Evolutionary conservation across 1,139 yeast species (phyloP).

Genomic region (Scheffersomyces illinoinensis): DNA sequence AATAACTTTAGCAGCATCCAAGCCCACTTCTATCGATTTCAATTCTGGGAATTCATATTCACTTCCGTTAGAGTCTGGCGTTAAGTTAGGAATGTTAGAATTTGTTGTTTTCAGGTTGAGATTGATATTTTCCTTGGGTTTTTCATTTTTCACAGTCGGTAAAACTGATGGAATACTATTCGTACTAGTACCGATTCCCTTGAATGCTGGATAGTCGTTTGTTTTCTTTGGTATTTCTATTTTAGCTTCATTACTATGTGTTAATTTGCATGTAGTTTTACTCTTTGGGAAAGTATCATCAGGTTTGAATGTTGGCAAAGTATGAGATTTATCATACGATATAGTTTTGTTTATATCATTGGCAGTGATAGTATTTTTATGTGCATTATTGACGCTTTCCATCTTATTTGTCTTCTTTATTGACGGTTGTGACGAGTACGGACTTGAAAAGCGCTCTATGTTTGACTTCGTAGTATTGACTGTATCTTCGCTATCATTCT

Average conservation of each 20-base stretch:
- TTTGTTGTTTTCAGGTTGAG: not conserved
- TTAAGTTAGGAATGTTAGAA: not conserved
- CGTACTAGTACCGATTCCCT: not conserved
- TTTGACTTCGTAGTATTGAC: slow-evolving; percentile 13
- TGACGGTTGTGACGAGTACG: slow-evolving; percentile 41
- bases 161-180: not conserved
- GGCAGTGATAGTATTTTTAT: slow-evolving; percentile 24
- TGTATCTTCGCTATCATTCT: slow-evolving; percentile 1
- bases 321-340: slow-evolving; percentile 34
- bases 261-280: not conserved
- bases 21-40: slow-evolving; percentile 17
- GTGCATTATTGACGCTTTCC: slow-evolving; percentile 4
- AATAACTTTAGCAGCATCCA: slow-evolving; percentile 29
- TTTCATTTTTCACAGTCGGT: not conserved
- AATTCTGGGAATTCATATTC: slow-evolving; percentile 32
- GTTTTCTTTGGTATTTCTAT: not conserved
- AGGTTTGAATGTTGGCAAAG: slow-evolving; percentile 14
- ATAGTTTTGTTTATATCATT: slow-evolving; percentile 39
- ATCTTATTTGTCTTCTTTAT: slow-evolving; percentile 18
- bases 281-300: not conserved
- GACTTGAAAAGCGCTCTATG: slow-evolving; percentile 47
- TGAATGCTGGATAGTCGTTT: not conserved
- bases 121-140: not conserved
- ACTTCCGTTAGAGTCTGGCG: not conserved
- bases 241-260: not conserved